These are phyloP conservation scores for Suhomyces atakaporum DNA, from an alignment of 1,139 yeast species.

Conservation along the genomic window DNA sequence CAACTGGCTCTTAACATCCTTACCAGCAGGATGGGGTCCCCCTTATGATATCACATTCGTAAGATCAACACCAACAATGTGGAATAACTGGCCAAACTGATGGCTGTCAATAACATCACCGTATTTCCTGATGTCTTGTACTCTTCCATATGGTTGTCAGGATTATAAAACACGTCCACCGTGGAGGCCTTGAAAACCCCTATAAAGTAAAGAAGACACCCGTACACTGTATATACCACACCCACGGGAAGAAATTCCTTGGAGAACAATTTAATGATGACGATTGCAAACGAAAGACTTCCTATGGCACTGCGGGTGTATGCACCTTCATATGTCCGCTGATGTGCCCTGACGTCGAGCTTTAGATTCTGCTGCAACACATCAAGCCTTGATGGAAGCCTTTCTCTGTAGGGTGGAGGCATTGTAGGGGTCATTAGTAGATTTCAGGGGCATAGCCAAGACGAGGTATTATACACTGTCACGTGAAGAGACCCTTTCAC, in stretches of 20 bases:
- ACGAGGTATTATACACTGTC: not conserved
- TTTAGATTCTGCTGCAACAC: slow-evolving; percentile 39
- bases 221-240: slow-evolving; percentile 53
- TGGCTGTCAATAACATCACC: slow-evolving; percentile 42
- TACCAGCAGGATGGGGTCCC: no score
- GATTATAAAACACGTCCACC: slow-evolving; percentile 50
- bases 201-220: slow-evolving; percentile 48
- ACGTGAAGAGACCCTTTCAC: no score
- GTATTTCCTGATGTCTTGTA: slow-evolving; percentile 55
- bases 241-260: slow-evolving; percentile 56
- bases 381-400: slow-evolving; percentile 40
- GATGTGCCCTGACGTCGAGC: slow-evolving; percentile 60
- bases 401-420: slow-evolving; percentile 14
- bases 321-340: slow-evolving; percentile 63
- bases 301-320: slow-evolving; percentile 56
- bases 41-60: slow-evolving; percentile 38
- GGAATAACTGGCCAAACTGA: slow-evolving; percentile 50
- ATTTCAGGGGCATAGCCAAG: no score
- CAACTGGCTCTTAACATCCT: not conserved
- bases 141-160: slow-evolving; percentile 39
- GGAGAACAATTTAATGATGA: slow-evolving; percentile 54
- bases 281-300: slow-evolving; percentile 44
- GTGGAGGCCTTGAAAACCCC: slow-evolving; percentile 48
- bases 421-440: no score
- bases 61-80: slow-evolving; percentile 45